These are phyloP conservation scores for Aspergillus udagawae DNA, from an alignment of 2,329 filamentous ascomycete species.

Conservation along the genomic window DNA sequence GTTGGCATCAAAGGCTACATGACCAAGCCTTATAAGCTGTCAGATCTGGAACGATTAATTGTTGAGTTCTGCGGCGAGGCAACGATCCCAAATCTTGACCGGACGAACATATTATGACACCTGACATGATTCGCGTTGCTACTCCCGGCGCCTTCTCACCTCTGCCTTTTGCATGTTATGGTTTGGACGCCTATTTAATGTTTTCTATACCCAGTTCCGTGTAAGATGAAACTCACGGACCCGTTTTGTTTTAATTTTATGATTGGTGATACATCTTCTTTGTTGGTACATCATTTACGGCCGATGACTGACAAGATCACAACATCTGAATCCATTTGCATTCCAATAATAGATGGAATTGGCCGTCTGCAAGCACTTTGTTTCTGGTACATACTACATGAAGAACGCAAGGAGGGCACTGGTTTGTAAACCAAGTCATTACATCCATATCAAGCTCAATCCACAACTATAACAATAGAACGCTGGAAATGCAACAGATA, in stretches of 20 bases:
- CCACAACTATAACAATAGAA: background rate
- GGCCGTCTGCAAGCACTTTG: background rate
- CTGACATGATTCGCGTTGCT: conserved; percentile 4
- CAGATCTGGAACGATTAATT: conserved; percentile 60
- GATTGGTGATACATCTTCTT: background rate
- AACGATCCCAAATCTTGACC: conserved; percentile 10
- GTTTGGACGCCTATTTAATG: conserved; percentile 1
- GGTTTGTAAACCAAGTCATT: conserved; percentile 15
- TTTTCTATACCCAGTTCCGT: background rate
- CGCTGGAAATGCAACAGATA: background rate
- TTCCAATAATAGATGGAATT: background rate
- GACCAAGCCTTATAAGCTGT: conserved; percentile 63
- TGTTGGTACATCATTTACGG: background rate
- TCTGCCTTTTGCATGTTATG: background rate
- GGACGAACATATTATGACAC: conserved; percentile 11
- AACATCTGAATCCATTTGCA: background rate
- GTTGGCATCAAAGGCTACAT: conserved; percentile 66
- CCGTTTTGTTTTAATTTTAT: background rate
- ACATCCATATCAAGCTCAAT: conserved; percentile 26
- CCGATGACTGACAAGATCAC: background rate
- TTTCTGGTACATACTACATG: background rate
- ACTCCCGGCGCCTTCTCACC: background rate
- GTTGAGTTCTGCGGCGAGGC: conserved; percentile 40
- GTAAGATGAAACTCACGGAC: background rate
- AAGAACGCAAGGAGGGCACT: background rate